These are phyloP conservation scores for Trichoderma endophyticum DNA, from an alignment of 2,329 filamentous ascomycete species.

Conservation along the genomic window DNA sequence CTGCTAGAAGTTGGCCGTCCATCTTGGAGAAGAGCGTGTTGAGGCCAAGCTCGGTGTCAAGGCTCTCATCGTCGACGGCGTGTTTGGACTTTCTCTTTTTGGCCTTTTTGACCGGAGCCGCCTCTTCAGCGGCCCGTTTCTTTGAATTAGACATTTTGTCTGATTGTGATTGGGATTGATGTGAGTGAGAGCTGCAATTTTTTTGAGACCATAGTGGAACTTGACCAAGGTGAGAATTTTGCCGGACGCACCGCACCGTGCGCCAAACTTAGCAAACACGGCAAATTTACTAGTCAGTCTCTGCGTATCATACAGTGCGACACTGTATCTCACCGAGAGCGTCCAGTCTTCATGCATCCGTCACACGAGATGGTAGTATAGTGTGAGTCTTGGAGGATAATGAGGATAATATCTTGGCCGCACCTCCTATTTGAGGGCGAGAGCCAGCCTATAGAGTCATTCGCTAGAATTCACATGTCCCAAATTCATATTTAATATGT, in stretches of 20 bases:
- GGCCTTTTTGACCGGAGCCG: conserved; percentile 42
- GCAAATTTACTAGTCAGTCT: not conserved
- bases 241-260: not conserved
- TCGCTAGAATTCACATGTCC: not conserved
- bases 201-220: not conserved
- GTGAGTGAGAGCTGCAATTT: not conserved
- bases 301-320: not conserved
- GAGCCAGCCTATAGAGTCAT: not conserved
- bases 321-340: conserved; percentile 1
- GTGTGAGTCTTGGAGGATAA: not conserved
- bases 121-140: conserved; percentile 56
- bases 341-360: not conserved
- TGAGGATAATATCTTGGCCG: not conserved
- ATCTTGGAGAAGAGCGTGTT: conserved; percentile 79
- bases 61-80: conserved; percentile 52
- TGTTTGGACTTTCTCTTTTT: conserved; percentile 54
- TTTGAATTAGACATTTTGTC: conserved; percentile 41
- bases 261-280: not conserved
- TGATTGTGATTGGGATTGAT: not conserved
- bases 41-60: conserved; percentile 69
- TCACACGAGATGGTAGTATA: not conserved
- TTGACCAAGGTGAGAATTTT: conserved; percentile 17
- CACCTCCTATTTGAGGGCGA: not conserved
- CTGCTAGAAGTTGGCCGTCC: conserved; percentile 78
- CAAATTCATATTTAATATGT: not conserved